Conservation (phyloP, 306 rosid species). For the Mimosa bimucronata region DNA sequence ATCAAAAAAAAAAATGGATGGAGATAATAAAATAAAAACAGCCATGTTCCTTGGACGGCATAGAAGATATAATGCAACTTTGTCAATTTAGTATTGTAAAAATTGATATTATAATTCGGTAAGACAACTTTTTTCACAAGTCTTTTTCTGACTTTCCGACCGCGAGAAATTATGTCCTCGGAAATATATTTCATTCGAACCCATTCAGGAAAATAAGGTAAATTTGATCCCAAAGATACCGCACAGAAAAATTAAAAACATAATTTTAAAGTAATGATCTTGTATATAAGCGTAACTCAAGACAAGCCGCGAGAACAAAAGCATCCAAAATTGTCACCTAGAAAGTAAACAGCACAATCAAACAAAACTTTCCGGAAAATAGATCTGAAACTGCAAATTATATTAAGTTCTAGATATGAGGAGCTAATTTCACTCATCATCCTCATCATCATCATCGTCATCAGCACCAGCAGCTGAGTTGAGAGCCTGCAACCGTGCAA, state of each 20-base stretch:
- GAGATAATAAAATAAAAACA: too few relatives aligned
- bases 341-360: neutral
- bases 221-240: neutral
- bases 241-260: neutral
- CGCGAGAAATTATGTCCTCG: too few relatives aligned
- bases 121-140: too few relatives aligned
- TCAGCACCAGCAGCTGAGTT: constrained; percentile 56
- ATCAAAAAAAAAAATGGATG: too few relatives aligned
- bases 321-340: constrained; percentile 24
- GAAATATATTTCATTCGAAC: neutral
- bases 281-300: neutral
- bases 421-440: constrained; percentile 43
- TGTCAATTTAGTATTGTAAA: too few relatives aligned
- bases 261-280: neutral
- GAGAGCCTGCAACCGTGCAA: constrained; percentile 60
- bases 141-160: too few relatives aligned
- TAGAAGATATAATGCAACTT: too few relatives aligned
- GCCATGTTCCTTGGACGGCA: too few relatives aligned
- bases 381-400: constrained; percentile 2
- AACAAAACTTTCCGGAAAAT: constrained; percentile 5
- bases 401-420: neutral
- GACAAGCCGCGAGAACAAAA: neutral
- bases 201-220: neutral
- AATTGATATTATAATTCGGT: too few relatives aligned
- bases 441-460: constrained; percentile 47